Percentiles rank a stretch among this genome's conserved stretches.
Evolutionary conservation across 306 rosid genomes (phyloP).

Genomic region (Cucurbita ficifolia): DNA sequence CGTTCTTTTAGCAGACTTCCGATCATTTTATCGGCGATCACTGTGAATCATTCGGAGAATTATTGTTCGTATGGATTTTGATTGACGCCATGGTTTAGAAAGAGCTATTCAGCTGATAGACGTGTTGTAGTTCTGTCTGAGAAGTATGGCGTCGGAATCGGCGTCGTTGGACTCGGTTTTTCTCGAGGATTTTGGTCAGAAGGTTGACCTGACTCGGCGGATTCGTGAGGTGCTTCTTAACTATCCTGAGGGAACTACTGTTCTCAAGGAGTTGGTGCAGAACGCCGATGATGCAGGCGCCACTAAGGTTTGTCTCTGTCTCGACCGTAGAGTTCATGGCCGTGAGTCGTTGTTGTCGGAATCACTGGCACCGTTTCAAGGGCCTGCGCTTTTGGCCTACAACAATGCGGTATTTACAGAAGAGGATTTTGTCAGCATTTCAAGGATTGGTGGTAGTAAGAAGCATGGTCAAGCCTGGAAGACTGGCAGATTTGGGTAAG

Average conservation of each 20-base stretch:
- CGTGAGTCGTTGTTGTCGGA: constrained; percentile 38
- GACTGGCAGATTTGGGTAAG: constrained; percentile 94
- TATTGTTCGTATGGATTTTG: neutral
- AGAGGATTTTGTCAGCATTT: constrained; percentile 82
- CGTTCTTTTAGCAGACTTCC: neutral
- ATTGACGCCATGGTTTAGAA: neutral
- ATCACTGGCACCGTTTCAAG: constrained; percentile 75
- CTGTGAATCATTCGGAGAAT: neutral
- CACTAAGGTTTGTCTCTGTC: constrained; percentile 63
- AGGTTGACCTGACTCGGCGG: constrained; percentile 91
- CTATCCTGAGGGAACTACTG: constrained; percentile 96
- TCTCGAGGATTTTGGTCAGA: constrained; percentile 90
- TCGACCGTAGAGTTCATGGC: constrained; percentile 61
- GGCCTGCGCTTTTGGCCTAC: constrained; percentile 73
- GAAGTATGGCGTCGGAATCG: constrained; percentile 2
- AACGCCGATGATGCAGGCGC: constrained; percentile 99
- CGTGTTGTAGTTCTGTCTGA: neutral
- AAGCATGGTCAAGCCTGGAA: constrained; percentile 74
- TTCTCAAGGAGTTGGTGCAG: constrained; percentile 83
- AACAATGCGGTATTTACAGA: constrained; percentile 78
- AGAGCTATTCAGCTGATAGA: neutral
- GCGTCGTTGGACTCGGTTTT: constrained; percentile 41
- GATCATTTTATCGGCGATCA: neutral
- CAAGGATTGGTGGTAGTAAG: constrained; percentile 85
- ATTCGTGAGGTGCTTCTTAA: constrained; percentile 85